phyloP scores from a whole-genome alignment of 1,284 basidiomycete genomes.

The Naganishia liquefaciens region DNA sequence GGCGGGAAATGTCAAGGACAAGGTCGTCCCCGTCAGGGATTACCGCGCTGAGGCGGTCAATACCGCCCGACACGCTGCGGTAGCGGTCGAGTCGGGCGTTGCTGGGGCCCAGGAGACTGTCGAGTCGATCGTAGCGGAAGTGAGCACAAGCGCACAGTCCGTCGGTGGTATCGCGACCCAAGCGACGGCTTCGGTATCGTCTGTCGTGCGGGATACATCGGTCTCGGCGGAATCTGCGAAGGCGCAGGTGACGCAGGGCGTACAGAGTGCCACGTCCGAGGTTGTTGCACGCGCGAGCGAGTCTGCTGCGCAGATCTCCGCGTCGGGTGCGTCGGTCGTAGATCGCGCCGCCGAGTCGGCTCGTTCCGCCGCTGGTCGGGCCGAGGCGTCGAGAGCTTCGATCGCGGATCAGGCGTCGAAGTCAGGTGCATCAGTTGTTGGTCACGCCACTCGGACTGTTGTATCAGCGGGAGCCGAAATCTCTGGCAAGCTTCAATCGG shows the following conservation, averaged over 20 bases:
- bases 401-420: slow-evolving; percentile 19
- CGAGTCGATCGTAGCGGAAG: neutral
- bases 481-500: neutral
- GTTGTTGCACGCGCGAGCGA: too few species aligned
- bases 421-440: slow-evolving; percentile 22
- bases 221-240: neutral
- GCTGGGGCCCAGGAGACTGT: slow-evolving; percentile 8
- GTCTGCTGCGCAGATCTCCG: too few species aligned
- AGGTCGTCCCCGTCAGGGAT: slow-evolving; percentile 36
- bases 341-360: slow-evolving; percentile 20
- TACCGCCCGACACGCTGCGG: slow-evolving; percentile 45
- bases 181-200: neutral
- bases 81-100: slow-evolving; percentile 37
- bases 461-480: slow-evolving; percentile 1
- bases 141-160: neutral
- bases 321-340: neutral
- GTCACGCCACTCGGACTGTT: slow-evolving; percentile 7
- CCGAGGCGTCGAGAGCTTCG: neutral
- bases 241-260: too few species aligned
- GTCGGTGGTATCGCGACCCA: neutral
- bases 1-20: slow-evolving; percentile 32
- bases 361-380: slow-evolving; percentile 29
- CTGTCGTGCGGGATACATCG: neutral
- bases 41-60: slow-evolving; percentile 39
- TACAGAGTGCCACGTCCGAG: too few species aligned